Evolutionary conservation across 371 early-diverging fungal genomes (phyloP).

Genomic region (Mucor irregularis): DNA sequence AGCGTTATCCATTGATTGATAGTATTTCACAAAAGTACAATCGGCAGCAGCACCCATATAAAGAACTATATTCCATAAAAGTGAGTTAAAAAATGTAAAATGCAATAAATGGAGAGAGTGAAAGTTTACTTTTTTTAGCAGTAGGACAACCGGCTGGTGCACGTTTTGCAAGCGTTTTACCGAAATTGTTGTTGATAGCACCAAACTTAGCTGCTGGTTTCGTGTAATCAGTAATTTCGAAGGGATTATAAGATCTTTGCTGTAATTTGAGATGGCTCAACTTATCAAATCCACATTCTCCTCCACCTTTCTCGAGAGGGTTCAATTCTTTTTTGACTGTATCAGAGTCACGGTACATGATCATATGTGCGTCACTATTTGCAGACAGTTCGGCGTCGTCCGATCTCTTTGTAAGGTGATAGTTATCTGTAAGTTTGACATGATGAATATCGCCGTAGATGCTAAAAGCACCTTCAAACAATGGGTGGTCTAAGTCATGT

Average conservation of each 20-base stretch:
- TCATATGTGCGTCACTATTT: conserved; percentile 30
- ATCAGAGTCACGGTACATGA: conserved; percentile 76
- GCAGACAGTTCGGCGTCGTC: conserved; percentile 54
- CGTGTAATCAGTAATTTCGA: neutral
- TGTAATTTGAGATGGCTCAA: conserved; percentile 5
- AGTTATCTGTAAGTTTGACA: conserved; percentile 61
- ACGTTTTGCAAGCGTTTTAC: conserved; percentile 31
- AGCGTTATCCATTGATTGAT: conserved; percentile 58
- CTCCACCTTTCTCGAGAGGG: neutral
- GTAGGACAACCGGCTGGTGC: conserved; percentile 44
- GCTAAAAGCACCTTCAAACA: conserved; percentile 70
- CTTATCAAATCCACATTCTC: conserved; percentile 38
- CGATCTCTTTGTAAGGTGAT: conserved; percentile 56
- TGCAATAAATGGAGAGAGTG: neutral
- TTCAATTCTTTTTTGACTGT: conserved; percentile 8
- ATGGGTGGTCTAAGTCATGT: conserved; percentile 37
- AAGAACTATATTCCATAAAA: conserved; percentile 13
- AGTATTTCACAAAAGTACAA: conserved; percentile 71
- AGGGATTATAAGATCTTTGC: conserved; percentile 3
- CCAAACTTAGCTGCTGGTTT: neutral
- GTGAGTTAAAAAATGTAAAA: neutral
- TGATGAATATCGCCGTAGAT: conserved; percentile 61
- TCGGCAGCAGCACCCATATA: conserved; percentile 66
- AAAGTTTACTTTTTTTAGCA: conserved; percentile 36
- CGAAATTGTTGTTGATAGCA: neutral